Conservation (phyloP, 129 eudicot genomes). For the Flaveria linearis region DNA sequence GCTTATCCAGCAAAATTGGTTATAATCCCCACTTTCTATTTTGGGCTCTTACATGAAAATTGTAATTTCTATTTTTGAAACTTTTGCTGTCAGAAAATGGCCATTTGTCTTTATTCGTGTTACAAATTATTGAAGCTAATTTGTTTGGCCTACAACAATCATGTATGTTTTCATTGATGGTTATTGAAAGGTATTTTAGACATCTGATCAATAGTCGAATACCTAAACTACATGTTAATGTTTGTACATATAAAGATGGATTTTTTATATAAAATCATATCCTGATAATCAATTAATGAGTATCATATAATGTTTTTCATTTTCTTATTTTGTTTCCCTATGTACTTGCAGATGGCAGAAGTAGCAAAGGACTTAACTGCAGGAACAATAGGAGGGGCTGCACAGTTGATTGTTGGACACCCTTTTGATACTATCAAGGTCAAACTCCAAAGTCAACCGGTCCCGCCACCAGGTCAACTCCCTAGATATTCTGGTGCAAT, state of each 20-base stretch:
- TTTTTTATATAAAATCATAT: neutral
- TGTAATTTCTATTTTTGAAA: too few species aligned
- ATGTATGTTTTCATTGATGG: neutral
- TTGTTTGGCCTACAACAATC: neutral
- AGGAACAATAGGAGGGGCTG: constrained; percentile 91
- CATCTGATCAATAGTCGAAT: neutral
- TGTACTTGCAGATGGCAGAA: constrained; percentile 71
- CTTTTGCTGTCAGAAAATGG: too few species aligned
- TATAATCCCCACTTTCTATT: too few species aligned
- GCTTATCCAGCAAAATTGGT: too few species aligned
- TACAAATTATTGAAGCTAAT: neutral
- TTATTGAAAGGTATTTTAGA: neutral
- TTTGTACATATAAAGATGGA: neutral
- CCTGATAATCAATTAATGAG: neutral
- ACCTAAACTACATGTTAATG: neutral
- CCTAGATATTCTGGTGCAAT: constrained; percentile 83
- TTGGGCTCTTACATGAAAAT: too few species aligned
- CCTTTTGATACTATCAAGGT: constrained; percentile 95
- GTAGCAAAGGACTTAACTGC: constrained; percentile 82
- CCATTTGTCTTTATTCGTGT: too few species aligned
- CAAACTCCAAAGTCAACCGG: constrained; percentile 94
- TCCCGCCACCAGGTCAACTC: constrained; percentile 75
- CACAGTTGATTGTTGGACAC: constrained; percentile 83
- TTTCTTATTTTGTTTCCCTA: neutral
- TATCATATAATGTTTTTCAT: neutral